A percentile compares a stretch with the other conserved stretches of the same genome.
phyloP scores from a whole-genome alignment of 164 flowering plant genomes.

The Tetrastigma voinierianum region DNA sequence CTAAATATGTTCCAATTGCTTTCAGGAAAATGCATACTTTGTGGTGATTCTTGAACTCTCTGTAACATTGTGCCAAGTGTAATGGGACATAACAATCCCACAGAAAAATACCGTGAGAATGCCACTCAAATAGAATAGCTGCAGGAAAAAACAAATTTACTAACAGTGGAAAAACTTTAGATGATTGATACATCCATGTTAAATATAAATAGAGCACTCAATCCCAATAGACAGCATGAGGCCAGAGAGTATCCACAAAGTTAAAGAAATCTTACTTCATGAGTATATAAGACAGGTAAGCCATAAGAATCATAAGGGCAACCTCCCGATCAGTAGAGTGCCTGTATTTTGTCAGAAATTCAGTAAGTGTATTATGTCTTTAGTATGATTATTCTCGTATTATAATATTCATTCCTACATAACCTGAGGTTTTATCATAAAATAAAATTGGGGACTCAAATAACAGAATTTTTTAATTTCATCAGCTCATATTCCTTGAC shows the following conservation, averaged over 20 bases:
- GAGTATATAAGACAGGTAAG: constrained; percentile 80
- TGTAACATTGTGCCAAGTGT: constrained; percentile 70
- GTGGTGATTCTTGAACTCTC: constrained; percentile 66
- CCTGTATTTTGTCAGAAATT: constrained; percentile 31
- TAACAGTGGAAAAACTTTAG: neutral
- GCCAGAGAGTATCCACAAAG: neutral
- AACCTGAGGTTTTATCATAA: neutral
- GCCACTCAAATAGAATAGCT: constrained; percentile 68
- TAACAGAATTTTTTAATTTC: no score
- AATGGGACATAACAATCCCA: constrained; percentile 89
- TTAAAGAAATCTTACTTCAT: constrained; percentile 52
- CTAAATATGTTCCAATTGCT: neutral
- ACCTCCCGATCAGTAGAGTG: constrained; percentile 93
- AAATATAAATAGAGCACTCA: neutral
- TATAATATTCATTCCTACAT: neutral
- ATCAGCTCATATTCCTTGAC: no score
- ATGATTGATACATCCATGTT: neutral
- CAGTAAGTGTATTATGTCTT: neutral
- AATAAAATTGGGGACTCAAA: neutral
- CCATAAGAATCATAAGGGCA: constrained; percentile 90
- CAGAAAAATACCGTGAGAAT: constrained; percentile 70
- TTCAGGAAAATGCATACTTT: constrained; percentile 32
- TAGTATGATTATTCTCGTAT: neutral
- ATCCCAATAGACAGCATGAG: neutral
- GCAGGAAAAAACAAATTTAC: constrained; percentile 26